Base-by-base conservation (phyloP, 345 rosid genomes). In the Cochlearia excelsa region DNA sequence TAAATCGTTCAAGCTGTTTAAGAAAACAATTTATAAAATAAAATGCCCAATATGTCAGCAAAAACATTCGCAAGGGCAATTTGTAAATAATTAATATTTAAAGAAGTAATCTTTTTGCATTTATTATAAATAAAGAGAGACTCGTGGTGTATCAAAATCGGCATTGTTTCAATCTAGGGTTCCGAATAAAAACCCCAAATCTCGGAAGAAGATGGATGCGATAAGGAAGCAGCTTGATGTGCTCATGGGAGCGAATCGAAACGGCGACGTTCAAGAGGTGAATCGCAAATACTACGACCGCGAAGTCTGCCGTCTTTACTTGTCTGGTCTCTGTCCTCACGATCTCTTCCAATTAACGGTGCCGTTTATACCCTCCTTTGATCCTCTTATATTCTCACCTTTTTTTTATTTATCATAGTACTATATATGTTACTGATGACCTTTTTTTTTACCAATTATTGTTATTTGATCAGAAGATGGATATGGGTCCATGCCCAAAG, bases 181-280 rank as follows among this genome's bases (percentile, higher is more conserved):
- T 16, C 23, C 23, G 23, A 16, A 16, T 16, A 16, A 16, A 16
- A 16, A 16, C 23, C 23, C 23, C 23, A 16, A 16, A 16, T 16
- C 23, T 16, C 23, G 2, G n/a, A 39, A 5, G 33, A 62, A 50
- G 57, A 91, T 91, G 98, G 98, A 91, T 11, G 96, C 98, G 3
- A 82, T 91, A 75, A 74, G 98, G 84, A 91, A 91, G 74, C 98
- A 91, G 78, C 88, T 91, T n/a, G 98, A 91, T 81, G 98, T 88
- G 55, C 84, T 88, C 45, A 91, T 91, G 98, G 98, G 96, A 43
- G 96, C 98, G 23, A 91, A 91, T 65, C 79, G 98, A 33, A 91
- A 91, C 72, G 98, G 98, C 50, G 98, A 91, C 70, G 98, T 88
- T 8, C 75, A 80, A 51, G 98, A 91, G 71, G 92, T 91, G 41